phyloP scores from a whole-genome alignment of 257 asterid species.

The Solanum pennellii region DNA sequence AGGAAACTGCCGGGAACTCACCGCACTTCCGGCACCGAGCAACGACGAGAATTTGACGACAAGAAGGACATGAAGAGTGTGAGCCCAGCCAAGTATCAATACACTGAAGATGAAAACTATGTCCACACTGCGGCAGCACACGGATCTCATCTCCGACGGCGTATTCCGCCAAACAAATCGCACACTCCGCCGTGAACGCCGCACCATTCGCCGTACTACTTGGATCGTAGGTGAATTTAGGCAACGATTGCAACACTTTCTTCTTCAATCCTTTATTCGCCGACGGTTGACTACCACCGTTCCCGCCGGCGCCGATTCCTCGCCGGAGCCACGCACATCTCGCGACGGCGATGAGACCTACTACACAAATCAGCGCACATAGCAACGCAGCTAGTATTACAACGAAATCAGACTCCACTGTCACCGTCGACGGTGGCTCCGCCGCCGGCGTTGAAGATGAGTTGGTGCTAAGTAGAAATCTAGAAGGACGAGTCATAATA shows the following conservation, averaged over 20 bases:
- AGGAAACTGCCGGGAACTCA: not conserved
- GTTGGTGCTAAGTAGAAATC: not conserved
- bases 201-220: not conserved
- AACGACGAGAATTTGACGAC: conserved; percentile 17
- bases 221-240: conserved; percentile 21
- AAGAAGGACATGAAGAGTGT: conserved; percentile 35
- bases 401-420: conserved; percentile 1
- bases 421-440: conserved; percentile 1
- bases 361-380: conserved; percentile 2
- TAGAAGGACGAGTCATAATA: not conserved
- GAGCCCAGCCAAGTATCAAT: conserved; percentile 31
- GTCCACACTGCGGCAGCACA: conserved; percentile 31
- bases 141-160: conserved; percentile 31
- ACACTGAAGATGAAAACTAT: conserved; percentile 20
- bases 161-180: conserved; percentile 20
- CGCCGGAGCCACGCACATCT: conserved; percentile 7
- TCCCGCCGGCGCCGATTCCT: not conserved
- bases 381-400: conserved; percentile 6
- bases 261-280: conserved; percentile 20
- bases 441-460: not conserved
- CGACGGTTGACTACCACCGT: not conserved
- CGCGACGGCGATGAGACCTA: not conserved
- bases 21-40: conserved; percentile 20
- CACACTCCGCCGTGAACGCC: conserved; percentile 10
- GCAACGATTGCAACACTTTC: conserved; percentile 22